A percentile compares a stretch with the other conserved stretches of the same genome.
These are phyloP conservation scores for Aphanocladium album DNA, from an alignment of 2,329 filamentous ascomycete species.

Conservation along the genomic window DNA sequence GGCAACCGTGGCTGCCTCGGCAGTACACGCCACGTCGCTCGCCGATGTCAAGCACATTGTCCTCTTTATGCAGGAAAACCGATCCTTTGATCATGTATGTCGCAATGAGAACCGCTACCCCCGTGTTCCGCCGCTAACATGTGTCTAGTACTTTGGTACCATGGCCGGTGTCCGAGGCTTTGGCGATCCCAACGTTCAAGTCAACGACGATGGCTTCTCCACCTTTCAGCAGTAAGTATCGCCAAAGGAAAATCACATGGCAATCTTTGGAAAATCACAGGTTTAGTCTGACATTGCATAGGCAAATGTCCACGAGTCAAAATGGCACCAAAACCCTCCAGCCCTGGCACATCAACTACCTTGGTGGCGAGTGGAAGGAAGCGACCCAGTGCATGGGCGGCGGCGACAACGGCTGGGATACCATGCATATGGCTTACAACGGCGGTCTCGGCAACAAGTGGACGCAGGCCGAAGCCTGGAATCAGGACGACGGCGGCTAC, in stretches of 20 bases:
- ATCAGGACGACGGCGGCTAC: conserved; percentile 6
- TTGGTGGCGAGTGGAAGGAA: conserved; percentile 39
- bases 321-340: conserved; percentile 41
- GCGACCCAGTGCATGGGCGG: conserved; percentile 49
- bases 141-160: conserved; percentile 28
- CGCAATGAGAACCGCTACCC: conserved; percentile 16
- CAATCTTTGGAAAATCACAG: too few species aligned
- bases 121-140: background rate
- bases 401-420: conserved; percentile 45
- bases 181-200: conserved; percentile 35
- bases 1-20: conserved; percentile 11
- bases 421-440: conserved; percentile 47
- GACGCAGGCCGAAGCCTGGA: conserved; percentile 24
- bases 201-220: conserved; percentile 30
- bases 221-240: conserved; percentile 47
- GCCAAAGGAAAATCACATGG: too few species aligned
- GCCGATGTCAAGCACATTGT: too few species aligned
- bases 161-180: conserved; percentile 51
- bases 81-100: conserved; percentile 14
- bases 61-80: too few species aligned
- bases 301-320: conserved; percentile 34
- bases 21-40: conserved; percentile 22
- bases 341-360: conserved; percentile 46
- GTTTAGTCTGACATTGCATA: background rate
- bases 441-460: conserved; percentile 46